Evolutionary conservation across 2,329 filamentous ascomycete genomes (phyloP), one percentile per base, ranked within the genome.

Genomic region (Alternaria rosae): DNA sequence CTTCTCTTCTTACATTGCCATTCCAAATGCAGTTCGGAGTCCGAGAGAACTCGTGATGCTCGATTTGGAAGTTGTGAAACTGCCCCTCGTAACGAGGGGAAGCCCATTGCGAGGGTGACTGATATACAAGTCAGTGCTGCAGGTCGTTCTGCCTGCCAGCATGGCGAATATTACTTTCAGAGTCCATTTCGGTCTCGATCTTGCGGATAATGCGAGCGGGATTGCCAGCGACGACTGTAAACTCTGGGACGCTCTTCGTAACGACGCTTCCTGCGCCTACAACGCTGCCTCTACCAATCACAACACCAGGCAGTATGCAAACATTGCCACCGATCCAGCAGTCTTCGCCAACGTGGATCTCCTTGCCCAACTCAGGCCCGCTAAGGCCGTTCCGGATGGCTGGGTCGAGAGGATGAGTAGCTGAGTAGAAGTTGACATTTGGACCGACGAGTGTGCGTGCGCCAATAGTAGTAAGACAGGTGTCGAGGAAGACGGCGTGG

Each of bases 211-310:
- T 78, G 51, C 83, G 84, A 11, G 89, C 90, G 38, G 90, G 90
- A 69, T 91, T 92, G 1, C 90, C 90, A 17, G 83, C 89, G 1
- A 88, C 88, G 12, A 89, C 84, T 9, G 84, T 85, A 65, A 87
- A 89, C 92, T 80, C 84, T 7, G 88, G 85, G 17, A 92, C 86
- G 74, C 88, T 84, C 82, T 91, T 96, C 3, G 92, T 96, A 23
- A 97, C 93, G 4, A 96, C 91, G 76, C 90, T 93, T 0, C 91
- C 92, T 4, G 93, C 93, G 3, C 92, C 93, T 61, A 97, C 85
- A 0, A 90, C 91, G 9, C 83, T 85, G 0, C 93, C 92, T 62
- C 85, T 84, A 0, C 93, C 93, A 66, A 97, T 90, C 0, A 86
- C 93, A 26, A 97, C 88, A 0, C 93, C 93, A 0, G 92, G 88